These are phyloP conservation scores for Xylariaceae sp. DNA, from an alignment of 2,329 filamentous ascomycete species.

Conservation along the genomic window DNA sequence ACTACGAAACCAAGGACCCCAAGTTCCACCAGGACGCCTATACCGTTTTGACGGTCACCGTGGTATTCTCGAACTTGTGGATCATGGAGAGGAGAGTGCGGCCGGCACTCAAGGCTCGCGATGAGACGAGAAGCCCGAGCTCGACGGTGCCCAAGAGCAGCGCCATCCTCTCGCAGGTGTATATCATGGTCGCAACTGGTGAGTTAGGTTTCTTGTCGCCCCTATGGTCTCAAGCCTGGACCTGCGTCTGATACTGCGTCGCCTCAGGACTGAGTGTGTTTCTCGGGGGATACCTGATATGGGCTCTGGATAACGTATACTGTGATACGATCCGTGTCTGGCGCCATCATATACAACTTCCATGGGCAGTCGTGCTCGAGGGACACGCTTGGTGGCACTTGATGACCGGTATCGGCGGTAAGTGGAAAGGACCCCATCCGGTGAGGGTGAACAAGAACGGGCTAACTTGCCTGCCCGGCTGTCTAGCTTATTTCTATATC, in stretches of 20 bases:
- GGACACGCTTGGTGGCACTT: conserved; percentile 56
- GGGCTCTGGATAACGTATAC: conserved; percentile 73
- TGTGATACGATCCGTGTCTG: conserved; percentile 58
- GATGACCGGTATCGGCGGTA: conserved; percentile 64
- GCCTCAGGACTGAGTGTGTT: conserved; percentile 59
- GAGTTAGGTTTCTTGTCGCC: conserved; percentile 7
- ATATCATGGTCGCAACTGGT: conserved; percentile 60
- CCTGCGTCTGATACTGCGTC: no score
- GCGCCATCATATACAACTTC: conserved; percentile 62
- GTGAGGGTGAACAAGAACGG: no score
- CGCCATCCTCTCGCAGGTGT: conserved; percentile 54
- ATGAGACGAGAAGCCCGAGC: conserved; percentile 38
- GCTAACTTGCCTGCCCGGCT: conserved; percentile 8
- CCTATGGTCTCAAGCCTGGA: neutral
- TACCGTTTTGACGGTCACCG: conserved; percentile 54
- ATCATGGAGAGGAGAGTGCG: conserved; percentile 54
- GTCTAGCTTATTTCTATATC: conserved; percentile 69
- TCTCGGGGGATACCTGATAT: conserved; percentile 66
- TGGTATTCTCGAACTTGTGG: conserved; percentile 67
- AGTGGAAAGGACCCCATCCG: no score
- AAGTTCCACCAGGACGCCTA: conserved; percentile 62
- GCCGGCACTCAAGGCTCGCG: conserved; percentile 38
- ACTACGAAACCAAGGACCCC: conserved; percentile 75
- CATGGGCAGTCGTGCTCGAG: conserved; percentile 66
- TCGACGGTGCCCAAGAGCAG: conserved; percentile 19